Percentiles rank a stretch among this genome's conserved stretches.
Evolutionary conservation across 106 monocot genomes (phyloP).

Genomic region (Allium sativum): DNA sequence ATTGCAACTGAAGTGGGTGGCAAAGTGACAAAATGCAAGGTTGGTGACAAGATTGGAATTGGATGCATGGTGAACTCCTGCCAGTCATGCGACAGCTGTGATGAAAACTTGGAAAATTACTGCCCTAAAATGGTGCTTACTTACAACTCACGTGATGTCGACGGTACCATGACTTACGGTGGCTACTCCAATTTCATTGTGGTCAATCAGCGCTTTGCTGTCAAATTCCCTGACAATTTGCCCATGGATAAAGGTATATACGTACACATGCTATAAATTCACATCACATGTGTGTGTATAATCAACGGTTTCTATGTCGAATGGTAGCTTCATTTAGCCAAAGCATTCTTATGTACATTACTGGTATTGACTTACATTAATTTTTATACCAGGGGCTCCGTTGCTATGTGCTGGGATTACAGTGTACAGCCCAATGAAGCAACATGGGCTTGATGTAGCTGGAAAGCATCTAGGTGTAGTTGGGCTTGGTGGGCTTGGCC

Average conservation of each 20-base stretch:
- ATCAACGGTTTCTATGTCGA: no score
- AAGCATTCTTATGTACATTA: no score
- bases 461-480: constrained; percentile 75
- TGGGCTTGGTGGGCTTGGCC: constrained; percentile 78
- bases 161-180: constrained; percentile 24
- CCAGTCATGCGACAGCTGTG: constrained; percentile 29
- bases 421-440: constrained; percentile 66
- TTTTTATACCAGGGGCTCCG: constrained; percentile 16
- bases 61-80: constrained; percentile 52
- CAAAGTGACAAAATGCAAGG: constrained; percentile 33
- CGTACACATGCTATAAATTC: no score
- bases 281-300: no score
- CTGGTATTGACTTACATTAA: no score
- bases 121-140: constrained; percentile 31
- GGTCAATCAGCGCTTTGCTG: constrained; percentile 33
- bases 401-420: constrained; percentile 56
- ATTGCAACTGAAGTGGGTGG: constrained; percentile 38
- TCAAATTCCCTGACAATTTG: constrained; percentile 36
- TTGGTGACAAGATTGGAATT: constrained; percentile 44
- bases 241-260: constrained; percentile 27
- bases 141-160: constrained; percentile 16
- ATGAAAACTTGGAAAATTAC: constrained; percentile 30
- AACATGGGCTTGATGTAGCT: constrained; percentile 33
- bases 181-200: constrained; percentile 42
- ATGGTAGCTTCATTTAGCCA: no score